Evolutionary conservation across 371 early-diverging fungal species (phyloP), one percentile per base, ranked within the genome.

Genomic region (Mucor plumbeus): DNA sequence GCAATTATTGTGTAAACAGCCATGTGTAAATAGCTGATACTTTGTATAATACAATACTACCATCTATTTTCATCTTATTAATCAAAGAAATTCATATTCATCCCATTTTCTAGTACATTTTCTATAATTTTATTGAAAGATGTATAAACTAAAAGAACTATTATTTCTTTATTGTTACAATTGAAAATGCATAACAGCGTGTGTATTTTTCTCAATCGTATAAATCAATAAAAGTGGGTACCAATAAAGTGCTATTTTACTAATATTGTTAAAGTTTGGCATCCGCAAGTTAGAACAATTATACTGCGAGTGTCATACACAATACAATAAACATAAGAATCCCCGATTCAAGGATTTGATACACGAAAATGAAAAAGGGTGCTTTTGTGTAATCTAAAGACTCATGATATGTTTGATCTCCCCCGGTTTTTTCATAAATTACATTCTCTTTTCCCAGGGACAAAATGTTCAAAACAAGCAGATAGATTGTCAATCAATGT

Each of bases 401-500:
- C 19, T 47, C 47, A 10, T 26, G 26, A 26, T 26, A 26, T 19
- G 47, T 47, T 47, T 47, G 47, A 47, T 47, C 47, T 19, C 47
- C 47, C 47, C 47, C 47, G 47, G 47, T 19, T 19, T 47, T 17
- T 47, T 47, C 47, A 47, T 47, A 10, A 47, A 47, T 47, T 47
- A 19, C 26, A 26, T 47, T 47, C 9, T n/a, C n/a, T 47, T 47
- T 47, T 47, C 47, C 47, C 47, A 47, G 47, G 47, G 47, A 47
- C 47, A 47, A 47, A 47, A 47, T 19, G 47, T 0, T 47, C 47
- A 47, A 47, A 47, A 47, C 19, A 47, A 47, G 47, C 6, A 19
- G 47, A 47, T 17, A 47, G 47, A 47, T 47, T 47, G 47, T 19
- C 47, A 47, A 47, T 47, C 44, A 44, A 50, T 50, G 50, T 50